Evolutionary conservation across 1,284 basidiomycete species (phyloP).

Genomic region (Cronartium quercuum): DNA sequence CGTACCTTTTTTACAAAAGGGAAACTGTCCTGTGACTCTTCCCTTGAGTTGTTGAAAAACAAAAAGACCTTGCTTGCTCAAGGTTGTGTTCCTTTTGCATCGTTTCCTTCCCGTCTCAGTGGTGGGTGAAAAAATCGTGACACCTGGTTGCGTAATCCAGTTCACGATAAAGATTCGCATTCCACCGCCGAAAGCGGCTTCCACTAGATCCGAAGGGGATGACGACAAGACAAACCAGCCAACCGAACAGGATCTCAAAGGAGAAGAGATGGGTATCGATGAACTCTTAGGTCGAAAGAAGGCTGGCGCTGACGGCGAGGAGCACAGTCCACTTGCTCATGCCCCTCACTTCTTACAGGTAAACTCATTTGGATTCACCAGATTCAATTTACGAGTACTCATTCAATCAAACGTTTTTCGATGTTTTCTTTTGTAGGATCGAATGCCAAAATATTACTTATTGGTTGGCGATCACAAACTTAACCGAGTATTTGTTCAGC

Average conservation of each 20-base stretch:
- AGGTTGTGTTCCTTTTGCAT: not conserved
- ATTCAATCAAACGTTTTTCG: not conserved
- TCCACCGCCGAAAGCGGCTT: conserved; percentile 50
- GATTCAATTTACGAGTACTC: not conserved
- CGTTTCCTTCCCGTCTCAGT: conserved; percentile 55
- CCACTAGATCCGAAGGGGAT: conserved; percentile 3
- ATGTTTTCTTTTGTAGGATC: conserved; percentile 54
- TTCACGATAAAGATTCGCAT: conserved; percentile 76
- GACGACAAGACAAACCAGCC: conserved; percentile 24
- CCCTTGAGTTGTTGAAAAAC: too few species aligned
- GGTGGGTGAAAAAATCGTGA: conserved; percentile 79
- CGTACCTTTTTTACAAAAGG: conserved; percentile 42
- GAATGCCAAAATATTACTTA: conserved; percentile 77
- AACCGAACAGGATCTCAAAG: conserved; percentile 52
- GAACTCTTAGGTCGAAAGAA: conserved; percentile 62
- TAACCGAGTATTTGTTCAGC: conserved; percentile 83
- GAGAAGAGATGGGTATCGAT: conserved; percentile 60
- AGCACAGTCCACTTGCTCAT: conserved; percentile 64
- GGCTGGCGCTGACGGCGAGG: conserved; percentile 55
- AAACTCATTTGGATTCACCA: conserved; percentile 47
- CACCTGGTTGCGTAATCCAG: conserved; percentile 81
- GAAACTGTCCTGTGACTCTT: too few species aligned
- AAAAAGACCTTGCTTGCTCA: not conserved
- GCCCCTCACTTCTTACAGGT: conserved; percentile 86
- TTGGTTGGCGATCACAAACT: conserved; percentile 84